Base-by-base conservation (phyloP, 805 yeast species). In the Starmerella apis region DNA sequence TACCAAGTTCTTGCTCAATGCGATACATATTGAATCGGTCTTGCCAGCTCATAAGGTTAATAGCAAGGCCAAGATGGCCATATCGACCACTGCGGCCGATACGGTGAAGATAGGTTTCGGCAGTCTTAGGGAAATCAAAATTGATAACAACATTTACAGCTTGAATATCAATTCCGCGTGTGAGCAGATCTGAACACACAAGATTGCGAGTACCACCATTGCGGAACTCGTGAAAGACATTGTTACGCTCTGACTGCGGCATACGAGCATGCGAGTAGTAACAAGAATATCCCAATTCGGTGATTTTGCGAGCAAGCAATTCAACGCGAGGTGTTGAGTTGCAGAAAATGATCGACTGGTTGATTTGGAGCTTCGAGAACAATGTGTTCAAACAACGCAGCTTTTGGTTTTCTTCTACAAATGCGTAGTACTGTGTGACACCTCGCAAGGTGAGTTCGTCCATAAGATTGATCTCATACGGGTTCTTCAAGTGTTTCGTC, bases 21-120 rank as follows among this genome's bases (percentile, higher is more conserved):
- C 85, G 86, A 70, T 87, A 90, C 63, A 92, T 74, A 64, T 84
- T 86, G 70, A 84, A 87, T 65, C 97, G 79, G 67, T 92, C 98
- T 63, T 87, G 81, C 96, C 96, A 90, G 67, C 88, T 86, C 72
- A 92, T 86, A 62, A 92, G 77, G 71, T 92, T 92, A 64, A 92
- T 87, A 28, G 98, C 98, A 65, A 92, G 76, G 75, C 98, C 98
- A 64, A 88, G 79, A 67, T 92, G 98, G 58, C 98, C 98, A 63
- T 86, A 92, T 75, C 98, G 85, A 59, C 98, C 97, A 7, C 96
- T 87, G 74, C 98, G 86, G 76, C 97, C 97, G 61, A 90, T 92
- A 76, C 97, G 84, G 72, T 92, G 98, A 61, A 92, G 76, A 66
- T 92, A 92, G 36, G 97, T 92, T 68, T 92, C 98, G 7, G 97